Evolutionary conservation across 2,329 filamentous ascomycete species (phyloP), one percentile per base, ranked within the genome.

Genomic region (Ceratocystis ficicola): DNA sequence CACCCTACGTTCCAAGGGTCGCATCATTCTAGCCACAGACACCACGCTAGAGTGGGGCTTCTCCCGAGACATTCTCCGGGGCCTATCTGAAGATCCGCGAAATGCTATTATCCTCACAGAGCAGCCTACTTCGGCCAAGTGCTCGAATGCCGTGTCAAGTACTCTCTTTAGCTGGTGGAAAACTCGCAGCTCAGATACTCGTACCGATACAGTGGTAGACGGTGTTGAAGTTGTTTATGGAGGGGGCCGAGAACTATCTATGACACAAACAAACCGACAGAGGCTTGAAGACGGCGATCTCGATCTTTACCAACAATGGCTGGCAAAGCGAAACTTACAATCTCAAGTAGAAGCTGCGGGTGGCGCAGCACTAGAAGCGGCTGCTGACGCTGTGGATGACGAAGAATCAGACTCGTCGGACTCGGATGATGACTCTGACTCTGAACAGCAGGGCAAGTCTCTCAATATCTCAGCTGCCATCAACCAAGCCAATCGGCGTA

Each of bases 41-140:
- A 83, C 86, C 2, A 95, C 89, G 36, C 77, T 97, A 22, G 90
- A 96, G 71, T 99, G 94, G 94, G 94, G 94, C 0, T 95, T 96
- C 72, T 95, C 94, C 0, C 90, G 88, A 71, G 86, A 93, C 64
- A 80, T 92, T 0, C 77, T 99, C 62, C 85, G 83, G 69, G 81
- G 81, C 8, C 80, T 99, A 65, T 90, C 90, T 0, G 81, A 83
- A 67, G 88, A 95, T 69, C 78, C 86, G 1, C 85, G 86, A 52
- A 99, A 96, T 73, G 77, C 97, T 59, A 83, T 99, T 44, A 85
- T 99, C 64, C 76, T 99, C 55, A 96, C 93, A 0, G 92, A 97
- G 71, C 84, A 86, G 69, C 80, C 84, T 1, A 78, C 78, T 0
- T 87, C 84, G 0, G 52, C 52, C 28, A 30, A n/a, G 25, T 57